phyloP scores from a whole-genome alignment of 148 eudicot species.

The Amaranthus cruentus region DNA sequence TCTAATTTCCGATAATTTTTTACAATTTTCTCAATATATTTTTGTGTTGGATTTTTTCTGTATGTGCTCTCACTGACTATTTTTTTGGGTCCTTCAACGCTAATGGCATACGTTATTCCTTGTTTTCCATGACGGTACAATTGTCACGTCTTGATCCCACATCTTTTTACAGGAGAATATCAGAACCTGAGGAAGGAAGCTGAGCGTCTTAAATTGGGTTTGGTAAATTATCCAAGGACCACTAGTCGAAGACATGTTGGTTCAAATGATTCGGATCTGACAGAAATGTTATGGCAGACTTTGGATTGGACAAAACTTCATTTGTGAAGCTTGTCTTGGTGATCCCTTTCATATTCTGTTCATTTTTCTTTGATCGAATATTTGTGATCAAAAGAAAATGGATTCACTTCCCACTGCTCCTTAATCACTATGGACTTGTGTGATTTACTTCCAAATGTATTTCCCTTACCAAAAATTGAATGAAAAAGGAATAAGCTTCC shows the following conservation, averaged over 20 bases:
- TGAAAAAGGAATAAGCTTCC: too few species aligned
- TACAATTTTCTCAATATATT: too few species aligned
- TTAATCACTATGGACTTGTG: neutral
- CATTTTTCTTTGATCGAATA: constrained; percentile 14
- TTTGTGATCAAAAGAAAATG: constrained; percentile 22
- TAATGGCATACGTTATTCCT: too few species aligned
- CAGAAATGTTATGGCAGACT: constrained; percentile 39
- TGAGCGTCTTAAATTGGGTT: constrained; percentile 37
- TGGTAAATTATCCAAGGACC: constrained; percentile 25
- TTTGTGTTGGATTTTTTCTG: too few species aligned
- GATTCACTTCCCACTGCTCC: neutral
- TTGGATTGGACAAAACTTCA: constrained; percentile 50
- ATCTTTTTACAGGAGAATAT: constrained; percentile 44
- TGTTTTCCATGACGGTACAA: too few species aligned
- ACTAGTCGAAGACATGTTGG: constrained; percentile 15
- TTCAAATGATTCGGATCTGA: constrained; percentile 22
- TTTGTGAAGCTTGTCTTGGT: constrained; percentile 6
- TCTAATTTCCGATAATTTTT: too few species aligned
- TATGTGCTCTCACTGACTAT: too few species aligned
- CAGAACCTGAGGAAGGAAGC: constrained; percentile 44
- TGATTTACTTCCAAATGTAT: neutral
- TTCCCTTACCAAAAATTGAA: too few species aligned
- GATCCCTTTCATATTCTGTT: neutral
- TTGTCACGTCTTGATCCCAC: too few species aligned
- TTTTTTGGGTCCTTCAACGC: too few species aligned